Conservation (phyloP, 352 stramenopile species). For the Blastocystis sp. region DNA sequence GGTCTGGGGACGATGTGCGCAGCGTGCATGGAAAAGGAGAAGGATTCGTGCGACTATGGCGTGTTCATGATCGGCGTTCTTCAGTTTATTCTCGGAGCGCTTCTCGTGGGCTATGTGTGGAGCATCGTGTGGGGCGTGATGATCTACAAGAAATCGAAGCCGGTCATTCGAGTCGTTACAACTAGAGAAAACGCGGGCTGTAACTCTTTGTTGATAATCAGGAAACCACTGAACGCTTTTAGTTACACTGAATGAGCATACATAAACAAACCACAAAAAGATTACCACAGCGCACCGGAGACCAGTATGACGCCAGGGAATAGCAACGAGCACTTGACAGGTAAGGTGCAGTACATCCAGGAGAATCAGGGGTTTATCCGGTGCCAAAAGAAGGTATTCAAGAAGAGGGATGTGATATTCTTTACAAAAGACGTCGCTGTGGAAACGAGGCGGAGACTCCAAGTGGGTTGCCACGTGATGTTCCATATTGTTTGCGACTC, state of each 20-base stretch:
- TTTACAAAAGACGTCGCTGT: slow-evolving; percentile 12
- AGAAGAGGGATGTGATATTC: slow-evolving; percentile 63
- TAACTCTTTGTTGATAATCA: neutral
- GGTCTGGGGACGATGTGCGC: slow-evolving; percentile 48
- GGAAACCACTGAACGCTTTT: neutral
- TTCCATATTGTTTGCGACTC: slow-evolving; percentile 5
- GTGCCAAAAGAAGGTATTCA: slow-evolving; percentile 18
- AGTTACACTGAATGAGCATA: too few relatives aligned
- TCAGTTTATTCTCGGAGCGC: slow-evolving; percentile 18
- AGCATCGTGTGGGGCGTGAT: slow-evolving; percentile 54
- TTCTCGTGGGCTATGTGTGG: slow-evolving; percentile 49
- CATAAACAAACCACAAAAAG: too few relatives aligned
- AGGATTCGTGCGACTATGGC: neutral
- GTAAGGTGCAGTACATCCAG: slow-evolving; percentile 55
- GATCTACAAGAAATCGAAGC: slow-evolving; percentile 40
- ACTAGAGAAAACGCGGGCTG: neutral
- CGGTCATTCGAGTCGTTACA: slow-evolving; percentile 20
- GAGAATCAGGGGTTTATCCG: slow-evolving; percentile 55
- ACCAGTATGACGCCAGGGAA: too few relatives aligned
- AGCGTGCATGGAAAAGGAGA: slow-evolving; percentile 32
- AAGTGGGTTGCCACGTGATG: neutral
- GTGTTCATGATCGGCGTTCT: slow-evolving; percentile 27
- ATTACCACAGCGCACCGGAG: too few relatives aligned
- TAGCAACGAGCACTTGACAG: neutral
- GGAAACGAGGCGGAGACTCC: neutral